Base-by-base conservation (phyloP, 352 stramenopile species). In the Phytophthora pisi region DNA sequence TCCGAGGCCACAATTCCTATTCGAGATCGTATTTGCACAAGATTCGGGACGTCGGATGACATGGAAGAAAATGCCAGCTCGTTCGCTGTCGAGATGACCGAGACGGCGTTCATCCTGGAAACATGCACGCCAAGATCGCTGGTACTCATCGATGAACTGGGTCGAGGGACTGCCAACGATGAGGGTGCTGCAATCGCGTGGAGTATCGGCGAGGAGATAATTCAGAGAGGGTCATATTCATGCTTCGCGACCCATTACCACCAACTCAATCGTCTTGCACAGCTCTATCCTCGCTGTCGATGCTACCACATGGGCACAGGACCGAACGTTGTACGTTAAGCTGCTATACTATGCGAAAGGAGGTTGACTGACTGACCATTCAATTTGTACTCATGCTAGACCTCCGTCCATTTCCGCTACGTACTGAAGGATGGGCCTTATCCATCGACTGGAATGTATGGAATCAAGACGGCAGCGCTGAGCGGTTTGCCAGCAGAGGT, bases 31-130 rank as follows among this genome's bases (percentile, higher is more conserved):
- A 92, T 98, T n/a, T 90, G 96, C 49, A 97, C 93, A 11, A 79
- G 93, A 51, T 96, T 98, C 45, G 92, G 91, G 9, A 98, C 92
- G 6, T 93, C 88, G 3, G 93, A 98, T 52, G 91, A 97, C 57
- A 97, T 98, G 84, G 93, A 98, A 75, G 90, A 97, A 67, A 98
- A 98, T 64, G 74, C 93, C 16, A 97, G 90, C 54, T 96, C 92
- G 4, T 98, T 98, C 66, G 81, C 79, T 10, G 82, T 97, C 26
- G 93, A 98, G 58, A 98, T 98, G 93, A 89, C 83, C 0, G 92
- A 97, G 58, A 91, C 81, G 2, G 88, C 89, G 8, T 95, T 96
- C 63, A 93, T 96, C 1, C 65, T 97, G 18, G 88, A 96, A 61
- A 75, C 79, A 5, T 85, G 79, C 50, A 92, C 87, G 6, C 38